Percentiles rank a stretch among this genome's conserved stretches.
Evolutionary conservation across 2,329 filamentous ascomycete species (phyloP).

Genomic region (Geoglossum cookeanum): DNA sequence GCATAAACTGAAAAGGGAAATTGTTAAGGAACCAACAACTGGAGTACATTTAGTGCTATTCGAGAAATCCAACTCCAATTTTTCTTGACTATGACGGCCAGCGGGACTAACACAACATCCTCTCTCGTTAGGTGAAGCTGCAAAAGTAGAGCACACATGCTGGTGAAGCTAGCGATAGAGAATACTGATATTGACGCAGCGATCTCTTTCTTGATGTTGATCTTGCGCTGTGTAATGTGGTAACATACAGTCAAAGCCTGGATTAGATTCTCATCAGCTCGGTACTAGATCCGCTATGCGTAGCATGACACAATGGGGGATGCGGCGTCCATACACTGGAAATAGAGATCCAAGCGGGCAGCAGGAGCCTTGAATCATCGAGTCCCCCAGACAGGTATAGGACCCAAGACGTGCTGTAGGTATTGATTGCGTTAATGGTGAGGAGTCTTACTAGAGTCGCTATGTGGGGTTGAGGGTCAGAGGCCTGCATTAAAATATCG

Average conservation of each 20-base stretch:
- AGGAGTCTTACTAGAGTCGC: conserved; percentile 65
- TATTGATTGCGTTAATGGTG: conserved; percentile 54
- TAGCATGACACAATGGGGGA: neutral
- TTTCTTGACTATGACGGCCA: conserved; percentile 4
- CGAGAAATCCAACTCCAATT: conserved; percentile 13
- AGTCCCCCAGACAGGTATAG: conserved; percentile 52
- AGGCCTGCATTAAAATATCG: neutral
- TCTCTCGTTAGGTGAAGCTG: conserved; percentile 45
- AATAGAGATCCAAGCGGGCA: conserved; percentile 63
- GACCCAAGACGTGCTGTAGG: conserved; percentile 54
- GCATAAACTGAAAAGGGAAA: neutral
- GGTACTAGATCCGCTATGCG: neutral
- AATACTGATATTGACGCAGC: conserved; percentile 60
- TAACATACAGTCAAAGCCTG: conserved; percentile 56
- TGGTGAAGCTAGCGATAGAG: conserved; percentile 57
- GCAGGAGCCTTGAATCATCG: conserved; percentile 47
- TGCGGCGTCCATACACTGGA: conserved; percentile 36
- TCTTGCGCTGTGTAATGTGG: conserved; percentile 58
- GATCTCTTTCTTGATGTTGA: conserved; percentile 63
- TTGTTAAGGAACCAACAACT: neutral
- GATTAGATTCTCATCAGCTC: neutral
- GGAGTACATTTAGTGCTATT: neutral
- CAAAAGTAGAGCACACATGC: conserved; percentile 48
- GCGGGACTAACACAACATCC: conserved; percentile 40
- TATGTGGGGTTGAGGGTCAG: conserved; percentile 10